Evolutionary conservation across 371 early-diverging fungal species (phyloP).

Genomic region (Rhizopus arrhizus): DNA sequence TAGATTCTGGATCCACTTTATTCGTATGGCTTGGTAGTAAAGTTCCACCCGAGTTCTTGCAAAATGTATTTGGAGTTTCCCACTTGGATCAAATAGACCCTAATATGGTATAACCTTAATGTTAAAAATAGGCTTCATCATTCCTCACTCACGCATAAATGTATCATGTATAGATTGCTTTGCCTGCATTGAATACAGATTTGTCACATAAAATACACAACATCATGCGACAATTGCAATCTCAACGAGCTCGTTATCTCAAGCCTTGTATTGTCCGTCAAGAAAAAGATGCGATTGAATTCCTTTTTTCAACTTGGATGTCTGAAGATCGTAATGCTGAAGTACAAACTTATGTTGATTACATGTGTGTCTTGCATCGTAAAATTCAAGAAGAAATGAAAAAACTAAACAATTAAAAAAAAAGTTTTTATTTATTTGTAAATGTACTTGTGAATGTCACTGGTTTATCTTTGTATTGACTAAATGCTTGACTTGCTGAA

Average conservation of each 20-base stretch:
- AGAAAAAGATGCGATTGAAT: slow-evolving; percentile 31
- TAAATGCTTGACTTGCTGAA: slow-evolving; percentile 12
- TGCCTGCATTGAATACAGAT: slow-evolving; percentile 61
- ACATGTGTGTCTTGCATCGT: slow-evolving; percentile 86
- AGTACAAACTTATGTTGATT: slow-evolving; percentile 92
- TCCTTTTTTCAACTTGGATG: slow-evolving; percentile 72
- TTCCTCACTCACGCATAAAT: too few species aligned
- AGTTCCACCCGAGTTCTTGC: slow-evolving; percentile 59
- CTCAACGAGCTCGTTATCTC: slow-evolving; percentile 44
- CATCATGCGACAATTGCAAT: slow-evolving; percentile 65
- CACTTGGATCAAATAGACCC: slow-evolving; percentile 75
- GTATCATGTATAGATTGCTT: slow-evolving; percentile 21
- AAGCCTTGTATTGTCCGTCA: slow-evolving; percentile 63
- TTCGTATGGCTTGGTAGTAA: slow-evolving; percentile 89
- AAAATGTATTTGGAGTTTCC: slow-evolving; percentile 76
- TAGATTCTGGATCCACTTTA: slow-evolving; percentile 83
- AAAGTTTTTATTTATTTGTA: slow-evolving; percentile 5
- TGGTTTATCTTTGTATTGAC: slow-evolving; percentile 18
- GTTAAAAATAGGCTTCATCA: too few species aligned
- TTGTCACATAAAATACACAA: slow-evolving; percentile 59
- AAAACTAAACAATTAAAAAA: slow-evolving; percentile 33
- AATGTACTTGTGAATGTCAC: slow-evolving; percentile 12
- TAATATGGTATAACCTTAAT: slow-evolving; percentile 54
- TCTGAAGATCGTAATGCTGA: slow-evolving; percentile 90
- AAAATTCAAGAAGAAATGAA: slow-evolving; percentile 83